Percentiles rank a stretch among this genome's conserved stretches.
phyloP scores from a whole-genome alignment of 768 basidiomycete genomes.

The Lanmaoa pseudosensibilis region DNA sequence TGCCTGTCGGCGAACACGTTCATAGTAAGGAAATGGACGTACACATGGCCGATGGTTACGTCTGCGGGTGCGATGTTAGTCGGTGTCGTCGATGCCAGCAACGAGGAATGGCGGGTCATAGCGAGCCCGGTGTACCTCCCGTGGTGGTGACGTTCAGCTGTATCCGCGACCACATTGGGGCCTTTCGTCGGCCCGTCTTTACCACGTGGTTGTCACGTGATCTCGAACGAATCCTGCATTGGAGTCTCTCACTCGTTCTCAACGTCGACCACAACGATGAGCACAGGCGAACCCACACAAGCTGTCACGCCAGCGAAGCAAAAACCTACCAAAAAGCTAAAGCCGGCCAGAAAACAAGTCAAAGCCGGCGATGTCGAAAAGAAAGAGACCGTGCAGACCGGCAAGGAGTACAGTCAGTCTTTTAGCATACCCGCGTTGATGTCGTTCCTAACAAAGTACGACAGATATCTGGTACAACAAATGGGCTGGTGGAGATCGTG shows the following conservation, averaged over 20 bases:
- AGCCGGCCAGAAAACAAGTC: slow-evolving; percentile 93
- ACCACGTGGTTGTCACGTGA: slow-evolving; percentile 29
- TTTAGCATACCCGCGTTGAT: not conserved
- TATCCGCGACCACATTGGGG: not conserved
- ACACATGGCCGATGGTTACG: slow-evolving; percentile 67
- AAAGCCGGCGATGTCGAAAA: slow-evolving; percentile 88
- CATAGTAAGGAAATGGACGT: slow-evolving; percentile 24
- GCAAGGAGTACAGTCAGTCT: slow-evolving; percentile 91
- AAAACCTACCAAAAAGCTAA: slow-evolving; percentile 61
- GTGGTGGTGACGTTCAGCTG: slow-evolving; percentile 8
- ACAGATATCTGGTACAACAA: slow-evolving; percentile 98
- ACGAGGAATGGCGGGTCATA: slow-evolving; percentile 50
- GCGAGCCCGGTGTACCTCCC: not conserved
- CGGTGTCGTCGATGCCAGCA: slow-evolving; percentile 46
- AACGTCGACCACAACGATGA: slow-evolving; percentile 31
- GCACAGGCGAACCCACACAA: slow-evolving; percentile 26
- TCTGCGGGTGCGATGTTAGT: slow-evolving; percentile 41
- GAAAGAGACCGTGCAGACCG: slow-evolving; percentile 84
- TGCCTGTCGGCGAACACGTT: not conserved
- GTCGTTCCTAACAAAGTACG: slow-evolving; percentile 8
- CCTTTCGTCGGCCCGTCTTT: slow-evolving; percentile 17
- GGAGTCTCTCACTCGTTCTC: not conserved
- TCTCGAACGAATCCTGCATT: not conserved
- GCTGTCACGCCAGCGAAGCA: slow-evolving; percentile 18
- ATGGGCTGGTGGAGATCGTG: slow-evolving; percentile 99